Conservation (phyloP, 176 grass and related monocot genomes). For the Triticum aestivum region IWGSC_CS_RefSeq_v2.1 NC_057811.1:179687075-179687574, state of each 20-base stretch:
- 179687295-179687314: not conserved
- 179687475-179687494: not conserved
- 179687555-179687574: not conserved
- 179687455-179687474: not conserved
- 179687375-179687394: not conserved
- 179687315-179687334: not conserved
- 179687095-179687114: conserved; percentile 63
- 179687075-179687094: conserved; percentile 93
- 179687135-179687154: conserved; percentile 90
- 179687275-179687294: not conserved
- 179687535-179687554: not conserved
- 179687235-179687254: conserved; percentile 7
- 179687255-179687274: conserved; percentile 42
- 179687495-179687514: not conserved
- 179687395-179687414: not conserved
- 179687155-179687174: conserved; percentile 89
- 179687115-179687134: conserved; percentile 78
- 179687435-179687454: not conserved
- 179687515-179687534: not conserved
- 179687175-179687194: conserved; percentile 61
- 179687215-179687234: conserved; percentile 23
- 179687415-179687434: not conserved
- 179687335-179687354: not conserved
- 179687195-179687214: conserved; percentile 58
- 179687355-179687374: not conserved